Percentiles rank a stretch among this genome's conserved stretches.
phyloP scores from a whole-genome alignment of 768 basidiomycete genomes.

The Pleurotus platypus region DNA sequence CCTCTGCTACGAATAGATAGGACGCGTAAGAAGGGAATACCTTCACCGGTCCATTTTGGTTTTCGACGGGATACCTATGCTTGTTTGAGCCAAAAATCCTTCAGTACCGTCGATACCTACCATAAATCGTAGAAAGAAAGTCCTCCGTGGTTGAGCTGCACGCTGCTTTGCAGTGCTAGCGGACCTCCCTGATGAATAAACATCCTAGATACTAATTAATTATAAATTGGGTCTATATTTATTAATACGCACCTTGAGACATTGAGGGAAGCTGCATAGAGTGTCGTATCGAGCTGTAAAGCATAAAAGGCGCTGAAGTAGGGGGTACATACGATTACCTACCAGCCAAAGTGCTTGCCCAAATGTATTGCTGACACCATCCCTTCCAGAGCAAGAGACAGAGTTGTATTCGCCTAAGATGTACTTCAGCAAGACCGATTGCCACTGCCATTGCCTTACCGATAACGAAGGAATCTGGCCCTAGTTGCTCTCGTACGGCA shows the following conservation, averaged over 20 bases:
- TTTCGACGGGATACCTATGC: slow-evolving; percentile 44
- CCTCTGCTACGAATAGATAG: slow-evolving; percentile 48
- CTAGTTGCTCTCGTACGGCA: slow-evolving; percentile 42
- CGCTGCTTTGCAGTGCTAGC: slow-evolving; percentile 44
- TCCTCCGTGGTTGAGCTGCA: slow-evolving; percentile 48
- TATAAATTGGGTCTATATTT: not conserved
- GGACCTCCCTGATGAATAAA: slow-evolving; percentile 57
- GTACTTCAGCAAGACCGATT: not conserved
- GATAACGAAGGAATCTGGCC: slow-evolving; percentile 44
- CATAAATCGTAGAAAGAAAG: slow-evolving; percentile 42
- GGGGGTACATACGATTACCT: not conserved
- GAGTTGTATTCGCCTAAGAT: slow-evolving; percentile 48
- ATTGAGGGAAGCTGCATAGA: slow-evolving; percentile 48
- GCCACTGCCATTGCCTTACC: slow-evolving; percentile 22
- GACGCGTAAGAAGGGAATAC: slow-evolving; percentile 52
- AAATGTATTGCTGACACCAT: slow-evolving; percentile 50
- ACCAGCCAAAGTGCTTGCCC: slow-evolving; percentile 54
- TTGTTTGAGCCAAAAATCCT: not conserved
- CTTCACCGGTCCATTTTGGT: slow-evolving; percentile 42
- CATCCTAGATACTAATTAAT: slow-evolving; percentile 24
- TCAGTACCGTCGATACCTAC: slow-evolving; percentile 19
- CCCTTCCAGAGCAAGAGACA: slow-evolving; percentile 48
- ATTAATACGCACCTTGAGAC: slow-evolving; percentile 35
- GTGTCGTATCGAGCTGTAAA: slow-evolving; percentile 36
- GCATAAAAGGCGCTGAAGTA: not conserved